Evolutionary conservation across 2,329 filamentous ascomycete genomes (phyloP).

Genomic region (Magnaporthiopsis rhizophila): DNA sequence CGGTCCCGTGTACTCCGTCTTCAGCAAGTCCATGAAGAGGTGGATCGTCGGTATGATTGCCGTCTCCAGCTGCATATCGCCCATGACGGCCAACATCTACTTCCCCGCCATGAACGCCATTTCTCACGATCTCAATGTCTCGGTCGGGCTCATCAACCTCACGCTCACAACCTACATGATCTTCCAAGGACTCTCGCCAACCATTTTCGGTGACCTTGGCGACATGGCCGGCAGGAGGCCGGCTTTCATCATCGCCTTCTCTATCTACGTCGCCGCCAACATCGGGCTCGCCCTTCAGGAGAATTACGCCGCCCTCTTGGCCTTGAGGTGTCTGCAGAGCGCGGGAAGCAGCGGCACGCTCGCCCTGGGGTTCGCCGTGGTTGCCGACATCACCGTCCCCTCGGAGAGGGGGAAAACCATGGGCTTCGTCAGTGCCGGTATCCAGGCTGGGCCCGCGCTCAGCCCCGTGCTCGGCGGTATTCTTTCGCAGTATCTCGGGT

Average conservation of each 20-base stretch:
- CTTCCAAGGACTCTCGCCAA: conserved; percentile 54
- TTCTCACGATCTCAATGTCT: conserved; percentile 29
- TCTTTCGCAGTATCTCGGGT: conserved; percentile 54
- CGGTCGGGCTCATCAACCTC: conserved; percentile 35
- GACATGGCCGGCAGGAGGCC: conserved; percentile 54
- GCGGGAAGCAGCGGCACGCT: conserved; percentile 60
- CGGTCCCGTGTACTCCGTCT: conserved; percentile 32
- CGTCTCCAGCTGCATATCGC: conserved; percentile 45
- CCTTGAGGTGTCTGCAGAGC: conserved; percentile 55
- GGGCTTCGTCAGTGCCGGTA: conserved; percentile 53
- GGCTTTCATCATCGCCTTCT: conserved; percentile 49
- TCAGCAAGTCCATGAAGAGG: conserved; percentile 33
- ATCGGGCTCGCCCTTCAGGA: conserved; percentile 51
- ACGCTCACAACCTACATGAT: conserved; percentile 55
- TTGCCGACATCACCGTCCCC: conserved; percentile 63
- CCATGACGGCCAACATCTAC: conserved; percentile 53
- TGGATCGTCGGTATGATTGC: conserved; percentile 47
- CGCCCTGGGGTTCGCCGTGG: conserved; percentile 62
- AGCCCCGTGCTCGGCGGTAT: conserved; percentile 58
- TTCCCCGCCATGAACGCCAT: conserved; percentile 35
- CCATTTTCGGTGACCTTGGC: conserved; percentile 53
- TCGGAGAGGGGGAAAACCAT: conserved; percentile 67
- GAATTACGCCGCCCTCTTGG: conserved; percentile 48
- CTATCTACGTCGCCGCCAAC: conserved; percentile 50
- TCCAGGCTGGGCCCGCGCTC: conserved; percentile 46